Base-by-base conservation (phyloP, 2,329 filamentous ascomycete genomes). In the Lachnellula hyalina region DNA sequence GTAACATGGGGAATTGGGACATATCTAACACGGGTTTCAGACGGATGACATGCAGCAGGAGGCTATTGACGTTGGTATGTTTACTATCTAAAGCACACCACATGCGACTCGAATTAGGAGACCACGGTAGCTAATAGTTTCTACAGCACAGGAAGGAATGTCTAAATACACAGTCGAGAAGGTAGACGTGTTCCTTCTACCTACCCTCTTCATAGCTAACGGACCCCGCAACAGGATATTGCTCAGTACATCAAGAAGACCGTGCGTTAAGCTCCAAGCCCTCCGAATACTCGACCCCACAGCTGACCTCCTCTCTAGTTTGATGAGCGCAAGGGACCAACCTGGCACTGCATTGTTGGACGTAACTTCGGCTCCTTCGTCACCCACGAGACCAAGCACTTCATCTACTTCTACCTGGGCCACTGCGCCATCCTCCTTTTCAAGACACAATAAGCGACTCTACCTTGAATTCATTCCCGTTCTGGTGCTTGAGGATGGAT, bases 401-500 rank as follows among this genome's bases (percentile, higher is more conserved):
- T 99, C 79, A 96, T 99, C 73, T 99, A 99, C 79, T 99, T 99
- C 79, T 99, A 99, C 78, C 87, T 99, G 57, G 94, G 94, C 52
- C 94, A 97, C 80, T 96, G 91, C 74, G 94, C 94, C 57, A 97
- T 99, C 71, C 82, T 99, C 54, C 85, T 99, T 51, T 99, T 97
- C 85, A 99, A 99, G 82, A 99, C 94, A 41, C 93, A 96, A 83
- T 97, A 85, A 63, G 21, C 21, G 25, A 48, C 23, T 15, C 32
- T 12, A 28, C 28, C 28, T 32, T 4, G 28, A 32, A 12, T 32
- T 32, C 9, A 32, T 32, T 11, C 28, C 28, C 28, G 28, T 12
- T 32, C 28, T 32, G 28, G 28, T 32, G 28, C 9, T 32, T 32
- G 28, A 12, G 44, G 44, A 46, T 19, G 44, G 21, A 19, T 28